Conservation (phyloP, 2,329 filamentous ascomycete species). For the Apiospora koreana region DNA sequence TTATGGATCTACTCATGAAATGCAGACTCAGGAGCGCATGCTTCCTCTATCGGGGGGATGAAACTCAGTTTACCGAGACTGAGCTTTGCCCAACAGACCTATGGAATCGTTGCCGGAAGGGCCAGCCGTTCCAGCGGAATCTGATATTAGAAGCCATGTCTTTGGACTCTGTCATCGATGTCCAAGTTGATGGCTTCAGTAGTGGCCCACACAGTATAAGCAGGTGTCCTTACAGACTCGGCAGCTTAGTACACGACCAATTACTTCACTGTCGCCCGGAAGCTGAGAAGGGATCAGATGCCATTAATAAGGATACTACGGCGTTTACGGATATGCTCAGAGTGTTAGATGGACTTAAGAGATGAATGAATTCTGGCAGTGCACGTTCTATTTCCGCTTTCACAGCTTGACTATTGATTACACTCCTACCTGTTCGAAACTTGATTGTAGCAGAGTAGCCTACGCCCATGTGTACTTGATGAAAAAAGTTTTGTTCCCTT, state of each 20-base stretch:
- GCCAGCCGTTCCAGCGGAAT: not conserved
- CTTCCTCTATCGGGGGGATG: not conserved
- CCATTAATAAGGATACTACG: not conserved
- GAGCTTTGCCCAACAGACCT: not conserved
- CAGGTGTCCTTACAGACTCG: not conserved
- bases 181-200: not conserved
- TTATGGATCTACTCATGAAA: not conserved
- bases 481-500: no score
- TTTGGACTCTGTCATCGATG: not conserved
- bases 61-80: not conserved
- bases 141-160: not conserved
- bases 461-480: no score
- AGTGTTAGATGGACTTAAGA: not conserved
- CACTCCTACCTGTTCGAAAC: no score
- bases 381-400: no score
- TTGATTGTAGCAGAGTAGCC: no score
- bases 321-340: not conserved
- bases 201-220: not conserved
- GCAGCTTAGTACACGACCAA: not conserved
- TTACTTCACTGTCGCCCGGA: not conserved
- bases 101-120: not conserved
- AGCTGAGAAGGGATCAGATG: not conserved
- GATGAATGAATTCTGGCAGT: no score
- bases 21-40: not conserved
- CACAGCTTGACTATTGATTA: no score